phyloP scores from a whole-genome alignment of 2,329 filamentous ascomycete species.

The Arthrobotrys iridis region DNA sequence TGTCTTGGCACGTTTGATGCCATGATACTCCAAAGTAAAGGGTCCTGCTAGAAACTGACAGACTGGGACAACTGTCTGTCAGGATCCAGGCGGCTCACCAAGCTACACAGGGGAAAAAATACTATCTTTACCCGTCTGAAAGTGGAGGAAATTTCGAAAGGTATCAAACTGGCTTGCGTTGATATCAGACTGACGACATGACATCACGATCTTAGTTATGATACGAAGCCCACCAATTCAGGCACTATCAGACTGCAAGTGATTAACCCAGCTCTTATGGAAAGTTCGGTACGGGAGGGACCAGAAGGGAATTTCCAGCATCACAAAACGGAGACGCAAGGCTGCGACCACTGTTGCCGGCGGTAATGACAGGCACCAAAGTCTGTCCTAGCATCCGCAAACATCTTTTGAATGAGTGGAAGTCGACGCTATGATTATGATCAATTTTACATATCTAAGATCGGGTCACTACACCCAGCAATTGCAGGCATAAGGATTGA shows the following conservation, averaged over 20 bases:
- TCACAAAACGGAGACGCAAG: conserved; percentile 8
- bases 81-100: conserved; percentile 19
- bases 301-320: conserved; percentile 14
- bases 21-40: conserved; percentile 47
- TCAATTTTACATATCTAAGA: too few species aligned
- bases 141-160: conserved; percentile 5
- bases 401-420: not conserved
- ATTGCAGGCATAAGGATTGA: not conserved
- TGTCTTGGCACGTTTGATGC: conserved; percentile 53
- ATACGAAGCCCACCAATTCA: conserved; percentile 22
- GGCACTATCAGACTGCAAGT: conserved; percentile 9
- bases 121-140: not conserved
- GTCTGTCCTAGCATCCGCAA: not conserved
- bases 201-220: conserved; percentile 10
- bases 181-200: conserved; percentile 1
- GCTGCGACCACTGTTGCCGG: not conserved
- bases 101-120: not conserved
- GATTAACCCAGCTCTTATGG: conserved; percentile 8
- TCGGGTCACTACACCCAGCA: not conserved
- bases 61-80: conserved; percentile 2
- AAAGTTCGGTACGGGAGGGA: conserved; percentile 9
- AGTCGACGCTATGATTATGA: not conserved
- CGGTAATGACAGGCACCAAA: conserved; percentile 6
- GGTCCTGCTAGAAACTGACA: conserved; percentile 35
- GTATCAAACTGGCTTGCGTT: too few species aligned